Evolutionary conservation across 257 asterid species (phyloP).

Genomic region (Solanum dulcamara): DNA sequence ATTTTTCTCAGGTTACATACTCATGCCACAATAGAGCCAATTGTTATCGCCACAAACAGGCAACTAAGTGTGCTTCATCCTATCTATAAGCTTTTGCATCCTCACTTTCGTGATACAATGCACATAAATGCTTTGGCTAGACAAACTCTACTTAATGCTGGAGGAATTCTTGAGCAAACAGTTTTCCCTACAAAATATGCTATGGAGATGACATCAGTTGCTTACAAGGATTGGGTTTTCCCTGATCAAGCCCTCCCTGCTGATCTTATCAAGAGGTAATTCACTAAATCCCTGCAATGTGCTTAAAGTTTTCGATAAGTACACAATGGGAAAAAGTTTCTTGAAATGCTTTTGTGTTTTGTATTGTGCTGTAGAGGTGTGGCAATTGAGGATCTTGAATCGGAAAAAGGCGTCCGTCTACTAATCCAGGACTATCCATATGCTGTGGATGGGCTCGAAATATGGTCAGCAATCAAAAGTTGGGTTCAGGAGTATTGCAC

Average conservation of each 20-base stretch:
- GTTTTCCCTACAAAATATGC: conserved; percentile 47
- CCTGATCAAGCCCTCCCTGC: conserved; percentile 59
- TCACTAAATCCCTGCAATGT: background rate
- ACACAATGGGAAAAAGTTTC: background rate
- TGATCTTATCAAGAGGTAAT: conserved; percentile 54
- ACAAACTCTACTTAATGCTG: conserved; percentile 53
- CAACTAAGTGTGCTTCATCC: conserved; percentile 60
- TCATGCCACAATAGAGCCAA: conserved; percentile 63
- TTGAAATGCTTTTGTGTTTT: background rate
- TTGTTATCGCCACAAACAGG: conserved; percentile 54
- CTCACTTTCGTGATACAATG: conserved; percentile 74
- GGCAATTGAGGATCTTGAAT: conserved; percentile 48
- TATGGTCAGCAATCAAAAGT: conserved; percentile 65
- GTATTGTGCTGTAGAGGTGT: conserved; percentile 30
- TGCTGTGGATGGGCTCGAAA: conserved; percentile 82
- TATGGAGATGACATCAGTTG: conserved; percentile 42
- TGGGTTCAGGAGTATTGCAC: conserved; percentile 71
- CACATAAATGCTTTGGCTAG: conserved; percentile 58
- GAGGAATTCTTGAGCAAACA: conserved; percentile 48
- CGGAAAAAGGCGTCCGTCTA: conserved; percentile 49
- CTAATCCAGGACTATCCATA: conserved; percentile 67
- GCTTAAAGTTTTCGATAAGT: background rate
- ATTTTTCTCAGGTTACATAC: conserved; percentile 32
- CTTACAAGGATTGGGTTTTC: conserved; percentile 50
- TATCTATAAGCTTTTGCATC: conserved; percentile 45